Conservation (phyloP, 768 basidiomycete species). For the Kwoniella dejecticola region DNA sequence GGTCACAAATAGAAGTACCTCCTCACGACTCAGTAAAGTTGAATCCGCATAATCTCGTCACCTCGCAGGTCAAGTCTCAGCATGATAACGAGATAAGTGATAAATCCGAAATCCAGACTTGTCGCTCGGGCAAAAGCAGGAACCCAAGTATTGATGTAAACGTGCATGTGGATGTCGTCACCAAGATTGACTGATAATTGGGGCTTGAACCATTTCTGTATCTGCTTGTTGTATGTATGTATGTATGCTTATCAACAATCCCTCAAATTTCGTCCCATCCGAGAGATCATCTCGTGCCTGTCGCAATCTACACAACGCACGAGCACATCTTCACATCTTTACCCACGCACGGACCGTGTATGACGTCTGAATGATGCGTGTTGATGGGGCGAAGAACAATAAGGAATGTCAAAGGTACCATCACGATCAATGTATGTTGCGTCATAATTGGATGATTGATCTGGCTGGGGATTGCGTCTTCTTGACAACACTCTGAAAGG, state of each 20-base stretch:
- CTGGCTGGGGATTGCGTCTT: not conserved
- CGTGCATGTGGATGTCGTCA: slow-evolving; percentile 14
- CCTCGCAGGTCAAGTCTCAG: too few species aligned
- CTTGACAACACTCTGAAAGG: too few species aligned
- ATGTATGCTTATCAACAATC: too few species aligned
- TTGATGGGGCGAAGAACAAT: not conserved
- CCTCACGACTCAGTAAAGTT: too few species aligned
- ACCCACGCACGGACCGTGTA: slow-evolving; percentile 1
- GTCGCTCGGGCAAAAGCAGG: not conserved
- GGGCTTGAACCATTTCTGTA: not conserved
- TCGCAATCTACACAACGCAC: too few species aligned
- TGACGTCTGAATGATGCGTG: not conserved
- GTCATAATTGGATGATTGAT: not conserved
- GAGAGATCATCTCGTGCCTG: too few species aligned
- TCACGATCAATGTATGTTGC: not conserved
- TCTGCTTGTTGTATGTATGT: not conserved
- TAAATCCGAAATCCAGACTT: too few species aligned
- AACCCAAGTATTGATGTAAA: not conserved
- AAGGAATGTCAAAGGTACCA: not conserved
- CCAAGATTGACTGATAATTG: slow-evolving; percentile 6
- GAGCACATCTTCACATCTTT: not conserved
- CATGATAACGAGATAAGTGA: too few species aligned
- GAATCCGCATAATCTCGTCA: too few species aligned
- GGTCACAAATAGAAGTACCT: too few species aligned
- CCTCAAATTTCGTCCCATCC: too few species aligned